These are phyloP conservation scores for Euphrasia arctica DNA, from an alignment of 305 asterid species.

Conservation along the genomic window DNA sequence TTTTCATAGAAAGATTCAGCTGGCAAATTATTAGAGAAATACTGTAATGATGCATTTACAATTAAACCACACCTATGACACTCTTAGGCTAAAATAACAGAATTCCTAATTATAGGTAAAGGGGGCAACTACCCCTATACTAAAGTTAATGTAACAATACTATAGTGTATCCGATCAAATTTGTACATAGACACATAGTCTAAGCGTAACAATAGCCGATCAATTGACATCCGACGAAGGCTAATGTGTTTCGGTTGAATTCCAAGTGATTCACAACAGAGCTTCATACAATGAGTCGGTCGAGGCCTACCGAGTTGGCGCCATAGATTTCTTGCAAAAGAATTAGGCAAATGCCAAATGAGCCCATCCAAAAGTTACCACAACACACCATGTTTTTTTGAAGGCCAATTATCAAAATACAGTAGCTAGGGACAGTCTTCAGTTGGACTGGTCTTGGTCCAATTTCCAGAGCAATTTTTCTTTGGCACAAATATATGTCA, in stretches of 20 bases:
- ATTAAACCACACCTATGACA: background rate
- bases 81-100: conserved; percentile 16
- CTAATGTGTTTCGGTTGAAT: too few relatives aligned
- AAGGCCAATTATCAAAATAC: conserved; percentile 28
- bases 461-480: conserved; percentile 61
- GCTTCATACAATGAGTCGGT: too few relatives aligned
- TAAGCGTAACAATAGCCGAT: too few relatives aligned
- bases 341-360: conserved; percentile 6
- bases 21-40: conserved; percentile 2
- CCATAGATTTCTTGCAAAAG: background rate
- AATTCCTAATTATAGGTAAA: conserved; percentile 8
- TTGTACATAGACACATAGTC: too few relatives aligned
- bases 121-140: too few relatives aligned
- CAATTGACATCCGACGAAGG: background rate
- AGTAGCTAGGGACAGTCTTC: conserved; percentile 21
- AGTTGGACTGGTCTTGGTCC: conserved; percentile 85
- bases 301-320: too few relatives aligned
- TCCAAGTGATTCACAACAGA: too few relatives aligned
- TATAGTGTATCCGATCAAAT: too few relatives aligned
- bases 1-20: conserved; percentile 12
- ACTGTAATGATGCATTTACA: background rate
- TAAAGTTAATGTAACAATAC: too few relatives aligned
- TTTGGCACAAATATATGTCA: conserved; percentile 52
- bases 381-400: background rate
- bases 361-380: conserved; percentile 5